These are phyloP conservation scores for Penicillium sp. DNA, from an alignment of 2,329 filamentous ascomycete species.

Conservation along the genomic window DNA sequence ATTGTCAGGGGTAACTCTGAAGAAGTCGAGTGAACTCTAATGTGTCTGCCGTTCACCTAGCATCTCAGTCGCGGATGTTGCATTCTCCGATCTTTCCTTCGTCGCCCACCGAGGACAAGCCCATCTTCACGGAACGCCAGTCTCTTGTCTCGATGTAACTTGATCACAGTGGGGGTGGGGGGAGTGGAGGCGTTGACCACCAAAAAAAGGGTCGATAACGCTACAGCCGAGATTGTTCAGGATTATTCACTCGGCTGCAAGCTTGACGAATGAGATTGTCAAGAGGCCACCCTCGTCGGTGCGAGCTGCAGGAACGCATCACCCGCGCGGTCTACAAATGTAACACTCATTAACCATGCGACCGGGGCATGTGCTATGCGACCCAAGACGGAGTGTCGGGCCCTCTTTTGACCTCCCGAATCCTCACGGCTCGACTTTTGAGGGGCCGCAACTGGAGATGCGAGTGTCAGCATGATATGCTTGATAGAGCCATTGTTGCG, in stretches of 20 bases:
- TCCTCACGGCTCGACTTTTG: background rate
- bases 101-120: too few relatives aligned
- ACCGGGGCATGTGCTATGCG: constrained; percentile 11
- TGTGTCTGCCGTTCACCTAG: background rate
- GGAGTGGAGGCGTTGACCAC: background rate
- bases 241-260: background rate
- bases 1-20: constrained; percentile 10
- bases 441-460: background rate
- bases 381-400: background rate
- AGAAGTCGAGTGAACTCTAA: background rate
- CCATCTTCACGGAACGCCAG: too few relatives aligned
- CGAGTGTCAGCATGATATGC: background rate
- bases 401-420: background rate
- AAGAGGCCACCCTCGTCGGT: background rate
- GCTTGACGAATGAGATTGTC: background rate
- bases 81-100: background rate
- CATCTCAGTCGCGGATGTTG: background rate
- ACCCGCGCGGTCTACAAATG: constrained; percentile 11
- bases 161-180: background rate
- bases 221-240: background rate
- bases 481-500: background rate
- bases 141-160: constrained; percentile 5
- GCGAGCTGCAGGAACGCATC: constrained; percentile 13
- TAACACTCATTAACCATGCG: constrained; percentile 17
- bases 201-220: background rate